These are phyloP conservation scores for Vigna radiata DNA, from an alignment of 306 rosid species.

Conservation along the genomic window DNA sequence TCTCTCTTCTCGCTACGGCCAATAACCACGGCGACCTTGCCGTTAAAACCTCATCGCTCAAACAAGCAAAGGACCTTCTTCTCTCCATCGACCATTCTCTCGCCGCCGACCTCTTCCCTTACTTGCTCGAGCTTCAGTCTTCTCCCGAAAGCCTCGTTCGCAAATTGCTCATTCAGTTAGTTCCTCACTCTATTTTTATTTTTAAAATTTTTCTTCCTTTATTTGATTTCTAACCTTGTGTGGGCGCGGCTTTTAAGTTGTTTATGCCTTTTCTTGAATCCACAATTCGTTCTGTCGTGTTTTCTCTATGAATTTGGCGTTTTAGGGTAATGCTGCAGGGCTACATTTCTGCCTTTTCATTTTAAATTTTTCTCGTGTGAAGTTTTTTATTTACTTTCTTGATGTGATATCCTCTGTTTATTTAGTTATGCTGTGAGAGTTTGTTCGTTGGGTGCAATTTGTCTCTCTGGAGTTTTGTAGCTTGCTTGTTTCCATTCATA, in stretches of 20 bases:
- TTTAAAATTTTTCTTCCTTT: too few species aligned
- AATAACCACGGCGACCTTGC: conserved; percentile 94
- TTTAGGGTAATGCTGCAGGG: conserved; percentile 21
- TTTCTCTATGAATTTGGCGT: background rate
- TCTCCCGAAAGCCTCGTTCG: conserved; percentile 86
- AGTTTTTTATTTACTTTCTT: background rate
- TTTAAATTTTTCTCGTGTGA: background rate
- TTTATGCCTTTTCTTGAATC: background rate
- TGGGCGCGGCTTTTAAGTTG: background rate
- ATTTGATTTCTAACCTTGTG: background rate
- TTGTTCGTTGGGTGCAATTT: background rate
- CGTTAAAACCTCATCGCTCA: conserved; percentile 79
- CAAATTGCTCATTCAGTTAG: conserved; percentile 79
- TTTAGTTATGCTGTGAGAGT: background rate
- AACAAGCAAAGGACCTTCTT: conserved; percentile 76
- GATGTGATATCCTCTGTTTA: background rate
- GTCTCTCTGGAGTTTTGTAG: background rate
- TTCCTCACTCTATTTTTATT: conserved; percentile 42
- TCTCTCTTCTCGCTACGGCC: conserved; percentile 89
- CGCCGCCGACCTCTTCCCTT: conserved; percentile 82
- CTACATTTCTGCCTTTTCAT: background rate
- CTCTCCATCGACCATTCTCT: conserved; percentile 69
- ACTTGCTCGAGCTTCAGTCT: conserved; percentile 84
- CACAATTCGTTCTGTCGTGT: background rate
- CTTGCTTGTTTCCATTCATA: background rate